Base-by-base conservation (phyloP, 345 rosid species). In the Gossypium rotundifolium region DNA sequence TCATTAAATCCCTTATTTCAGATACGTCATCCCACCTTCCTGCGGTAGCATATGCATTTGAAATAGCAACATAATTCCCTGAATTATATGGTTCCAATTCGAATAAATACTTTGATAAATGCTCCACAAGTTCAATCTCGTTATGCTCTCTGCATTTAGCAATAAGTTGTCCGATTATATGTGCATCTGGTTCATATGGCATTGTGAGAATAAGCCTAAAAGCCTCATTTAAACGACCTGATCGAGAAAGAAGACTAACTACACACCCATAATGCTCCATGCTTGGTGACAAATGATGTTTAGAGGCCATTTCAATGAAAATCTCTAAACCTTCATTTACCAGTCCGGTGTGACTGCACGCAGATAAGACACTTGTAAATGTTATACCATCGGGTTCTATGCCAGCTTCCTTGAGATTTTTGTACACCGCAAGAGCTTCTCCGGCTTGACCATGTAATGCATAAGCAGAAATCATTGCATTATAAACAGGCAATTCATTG, bases 221-320 rank as follows among this genome's bases (percentile, higher is more conserved):
- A 33, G 88, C 93, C 51, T 79, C 80, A 14, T 81, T 79, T 60
- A 79, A 75, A 70, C 84, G 75, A 63, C 86, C 87, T 13, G 78
- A 77, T 71, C 81, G 73, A 58, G 86, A 84, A 55, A 89, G 82
- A 55, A 86, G 79, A 79, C 77, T 67, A 29, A 85, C 75, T 73
- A 84, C 74, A 78, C 85, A 82, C 58, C 90, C 85, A 46, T 80
- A 90, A 73, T 87, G 91, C 81, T 88, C 90, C 75, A 84, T 72
- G 76, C 80, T 77, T 46, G 85, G 88, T 62, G 57, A 29, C 76
- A 77, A 25, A 7, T 53, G 59, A 44, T 82, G 69, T 69, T 84
- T 74, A 42, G 78, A 76, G 65, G 75, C 77, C 83, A 81, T 80
- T 29, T 75, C 81, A 74, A 63, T 20, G 57, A 87, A 81, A 70